These are phyloP conservation scores for Boletus sp. DNA, from an alignment of 768 basidiomycete genomes.

Conservation along the genomic window DNA sequence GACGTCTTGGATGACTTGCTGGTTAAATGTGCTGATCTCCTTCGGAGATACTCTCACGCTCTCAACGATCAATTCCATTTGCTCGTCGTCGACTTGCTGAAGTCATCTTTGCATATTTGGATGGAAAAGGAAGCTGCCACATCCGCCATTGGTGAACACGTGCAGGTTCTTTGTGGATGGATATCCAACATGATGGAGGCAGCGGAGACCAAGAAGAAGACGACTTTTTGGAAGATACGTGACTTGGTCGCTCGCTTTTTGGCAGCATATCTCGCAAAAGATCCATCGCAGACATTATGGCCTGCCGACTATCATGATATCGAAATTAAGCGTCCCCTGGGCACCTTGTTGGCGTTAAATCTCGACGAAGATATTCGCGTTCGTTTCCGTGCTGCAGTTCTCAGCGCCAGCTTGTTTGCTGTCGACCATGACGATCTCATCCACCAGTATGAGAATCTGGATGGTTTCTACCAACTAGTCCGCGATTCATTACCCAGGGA, in stretches of 20 bases:
- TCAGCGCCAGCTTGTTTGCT: slow-evolving; percentile 58
- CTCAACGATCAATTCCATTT: slow-evolving; percentile 51
- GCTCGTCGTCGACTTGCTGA: slow-evolving; percentile 58
- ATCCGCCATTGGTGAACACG: slow-evolving; percentile 40
- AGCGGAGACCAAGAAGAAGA: slow-evolving; percentile 33
- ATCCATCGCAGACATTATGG: slow-evolving; percentile 57
- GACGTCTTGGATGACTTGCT: slow-evolving; percentile 54
- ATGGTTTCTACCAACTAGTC: slow-evolving; percentile 44
- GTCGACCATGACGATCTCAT: slow-evolving; percentile 34
- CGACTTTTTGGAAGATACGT: slow-evolving; percentile 65
- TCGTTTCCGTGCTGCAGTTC: slow-evolving; percentile 67
- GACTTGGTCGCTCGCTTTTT: slow-evolving; percentile 64
- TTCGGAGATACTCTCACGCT: slow-evolving; percentile 52
- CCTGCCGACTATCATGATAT: slow-evolving; percentile 25
- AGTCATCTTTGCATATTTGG: slow-evolving; percentile 65
- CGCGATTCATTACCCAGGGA: slow-evolving; percentile 42
- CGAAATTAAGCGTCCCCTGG: slow-evolving; percentile 37
- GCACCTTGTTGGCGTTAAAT: slow-evolving; percentile 50
- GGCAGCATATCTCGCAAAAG: slow-evolving; percentile 56
- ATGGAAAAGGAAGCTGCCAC: slow-evolving; percentile 28
- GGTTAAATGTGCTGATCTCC: slow-evolving; percentile 48
- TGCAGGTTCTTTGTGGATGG: slow-evolving; percentile 52
- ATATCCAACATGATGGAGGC: slow-evolving; percentile 44
- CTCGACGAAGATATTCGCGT: slow-evolving; percentile 81
- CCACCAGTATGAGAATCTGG: slow-evolving; percentile 20